These are phyloP conservation scores for Zizania palustris DNA, from an alignment of 202 grass and related monocot species.

Conservation along the genomic window DNA sequence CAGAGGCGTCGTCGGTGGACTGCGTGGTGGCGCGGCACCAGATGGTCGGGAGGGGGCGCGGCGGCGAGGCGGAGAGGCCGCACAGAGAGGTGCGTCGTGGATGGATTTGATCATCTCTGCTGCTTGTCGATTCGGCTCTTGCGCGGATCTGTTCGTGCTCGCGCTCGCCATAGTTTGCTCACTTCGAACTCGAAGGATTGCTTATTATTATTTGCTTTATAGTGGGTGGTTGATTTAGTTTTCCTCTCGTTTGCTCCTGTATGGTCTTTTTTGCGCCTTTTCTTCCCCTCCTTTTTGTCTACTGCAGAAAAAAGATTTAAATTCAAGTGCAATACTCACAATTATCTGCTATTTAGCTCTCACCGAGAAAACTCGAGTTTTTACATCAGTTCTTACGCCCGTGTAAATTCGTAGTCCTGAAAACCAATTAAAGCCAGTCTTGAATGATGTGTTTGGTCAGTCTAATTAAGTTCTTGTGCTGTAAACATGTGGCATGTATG, in stretches of 20 bases:
- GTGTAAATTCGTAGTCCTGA: conserved; percentile 14
- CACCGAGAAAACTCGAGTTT: background rate
- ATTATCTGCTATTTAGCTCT: background rate
- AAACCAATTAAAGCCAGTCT: conserved; percentile 18
- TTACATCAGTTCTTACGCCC: background rate
- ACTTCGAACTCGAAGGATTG: background rate
- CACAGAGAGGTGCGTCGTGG: conserved; percentile 68
- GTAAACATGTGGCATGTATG: conserved; percentile 6
- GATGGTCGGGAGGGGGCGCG: conserved; percentile 42
- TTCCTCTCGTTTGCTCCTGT: background rate
- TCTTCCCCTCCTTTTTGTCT: conserved; percentile 2
- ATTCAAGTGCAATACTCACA: background rate
- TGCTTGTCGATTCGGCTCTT: background rate
- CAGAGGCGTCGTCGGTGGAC: conserved; percentile 87
- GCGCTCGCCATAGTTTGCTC: background rate
- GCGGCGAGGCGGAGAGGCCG: conserved; percentile 56
- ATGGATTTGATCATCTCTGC: conserved; percentile 4
- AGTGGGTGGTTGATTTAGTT: background rate
- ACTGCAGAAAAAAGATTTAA: conserved; percentile 5
- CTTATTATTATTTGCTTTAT: background rate
- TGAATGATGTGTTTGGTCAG: conserved; percentile 30
- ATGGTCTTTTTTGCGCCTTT: background rate
- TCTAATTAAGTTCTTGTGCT: conserved; percentile 4
- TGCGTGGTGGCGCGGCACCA: conserved; percentile 74
- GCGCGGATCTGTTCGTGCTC: conserved; percentile 30